These are phyloP conservation scores for Beauveria pseudobassiana DNA, from an alignment of 2,329 filamentous ascomycete genomes.

Conservation along the genomic window DNA sequence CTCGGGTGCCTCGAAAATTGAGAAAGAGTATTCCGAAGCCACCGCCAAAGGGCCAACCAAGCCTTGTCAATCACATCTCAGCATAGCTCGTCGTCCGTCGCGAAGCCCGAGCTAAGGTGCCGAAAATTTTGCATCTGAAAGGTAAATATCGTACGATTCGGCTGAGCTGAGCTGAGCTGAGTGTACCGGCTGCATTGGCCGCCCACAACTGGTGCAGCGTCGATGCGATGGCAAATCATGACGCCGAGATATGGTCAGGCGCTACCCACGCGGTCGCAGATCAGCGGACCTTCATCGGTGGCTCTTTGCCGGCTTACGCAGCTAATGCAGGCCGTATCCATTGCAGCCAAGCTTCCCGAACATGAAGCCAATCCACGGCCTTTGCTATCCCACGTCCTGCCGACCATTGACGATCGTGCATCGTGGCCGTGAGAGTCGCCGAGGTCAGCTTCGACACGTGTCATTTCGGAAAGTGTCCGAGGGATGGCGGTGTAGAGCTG, in stretches of 20 bases:
- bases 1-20: background rate
- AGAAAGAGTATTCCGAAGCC: background rate
- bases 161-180: background rate
- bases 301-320: background rate
- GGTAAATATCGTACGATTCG: background rate
- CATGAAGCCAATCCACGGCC: background rate
- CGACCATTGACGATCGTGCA: background rate
- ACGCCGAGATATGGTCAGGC: background rate
- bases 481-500: background rate
- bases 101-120: background rate
- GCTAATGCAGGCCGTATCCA: background rate
- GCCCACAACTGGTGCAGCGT: background rate
- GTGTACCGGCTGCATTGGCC: background rate
- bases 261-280: background rate
- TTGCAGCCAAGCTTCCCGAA: background rate
- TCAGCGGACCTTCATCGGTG: background rate
- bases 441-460: background rate
- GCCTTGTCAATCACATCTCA: background rate
- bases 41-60: background rate
- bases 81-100: background rate
- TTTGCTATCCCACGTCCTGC: background rate
- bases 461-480: background rate
- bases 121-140: background rate
- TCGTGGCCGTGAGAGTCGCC: background rate
- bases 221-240: conserved; percentile 1